A percentile compares a stretch with the other conserved stretches of the same genome.
These are phyloP conservation scores for Colletotrichum sojae DNA, from an alignment of 2,329 filamentous ascomycete genomes.

Conservation along the genomic window DNA sequence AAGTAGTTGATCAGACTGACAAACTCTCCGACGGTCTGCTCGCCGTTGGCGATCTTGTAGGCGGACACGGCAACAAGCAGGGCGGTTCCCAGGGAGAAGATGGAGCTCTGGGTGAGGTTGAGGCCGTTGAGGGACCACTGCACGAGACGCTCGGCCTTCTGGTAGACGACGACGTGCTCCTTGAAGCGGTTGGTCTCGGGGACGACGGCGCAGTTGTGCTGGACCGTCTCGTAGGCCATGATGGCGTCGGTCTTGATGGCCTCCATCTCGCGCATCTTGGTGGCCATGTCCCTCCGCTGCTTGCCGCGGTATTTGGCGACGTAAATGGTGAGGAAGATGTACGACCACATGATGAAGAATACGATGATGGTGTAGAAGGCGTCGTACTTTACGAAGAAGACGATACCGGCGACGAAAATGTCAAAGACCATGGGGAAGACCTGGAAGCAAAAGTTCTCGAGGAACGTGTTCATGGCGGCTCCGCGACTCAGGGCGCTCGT, in stretches of 20 bases:
- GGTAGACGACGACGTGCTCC: constrained; percentile 68
- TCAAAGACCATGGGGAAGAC: constrained; percentile 66
- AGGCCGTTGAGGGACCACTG: constrained; percentile 70
- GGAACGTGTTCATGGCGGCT: constrained; percentile 62
- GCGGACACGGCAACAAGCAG: constrained; percentile 74
- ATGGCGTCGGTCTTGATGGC: constrained; percentile 58
- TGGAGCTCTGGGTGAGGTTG: constrained; percentile 73
- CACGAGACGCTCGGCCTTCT: constrained; percentile 70
- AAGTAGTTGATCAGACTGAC: constrained; percentile 71
- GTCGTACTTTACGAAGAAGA: constrained; percentile 62
- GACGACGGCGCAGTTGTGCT: constrained; percentile 74
- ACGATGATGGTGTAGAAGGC: constrained; percentile 64
- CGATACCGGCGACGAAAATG: constrained; percentile 62
- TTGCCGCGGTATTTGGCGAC: constrained; percentile 62
- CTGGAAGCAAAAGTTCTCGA: constrained; percentile 64
- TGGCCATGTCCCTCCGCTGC: constrained; percentile 60
- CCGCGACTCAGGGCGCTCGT: constrained; percentile 64
- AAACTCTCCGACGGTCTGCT: constrained; percentile 69
- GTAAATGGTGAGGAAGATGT: constrained; percentile 66
- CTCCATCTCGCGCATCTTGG: constrained; percentile 62
- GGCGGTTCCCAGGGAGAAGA: constrained; percentile 73
- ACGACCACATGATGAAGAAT: constrained; percentile 63
- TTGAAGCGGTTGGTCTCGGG: constrained; percentile 72
- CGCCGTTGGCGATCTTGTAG: constrained; percentile 71
- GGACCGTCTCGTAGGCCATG: constrained; percentile 69